A percentile compares a stretch with the other conserved stretches of the same genome.
Conservation (phyloP, 768 basidiomycete genomes). For the Rhodotorula toruloides region DNA sequence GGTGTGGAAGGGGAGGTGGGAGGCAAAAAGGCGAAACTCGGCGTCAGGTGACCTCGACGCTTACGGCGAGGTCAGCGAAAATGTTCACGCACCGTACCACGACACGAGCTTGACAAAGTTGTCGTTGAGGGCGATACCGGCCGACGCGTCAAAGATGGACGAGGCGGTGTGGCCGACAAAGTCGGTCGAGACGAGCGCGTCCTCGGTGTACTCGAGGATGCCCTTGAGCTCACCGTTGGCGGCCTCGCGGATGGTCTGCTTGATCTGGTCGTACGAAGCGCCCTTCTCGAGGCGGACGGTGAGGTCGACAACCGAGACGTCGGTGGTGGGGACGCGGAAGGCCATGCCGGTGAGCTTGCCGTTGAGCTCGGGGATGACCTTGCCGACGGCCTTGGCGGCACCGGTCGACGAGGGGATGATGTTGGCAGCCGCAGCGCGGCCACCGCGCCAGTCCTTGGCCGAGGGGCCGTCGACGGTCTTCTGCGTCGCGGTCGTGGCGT, state of each 20-base stretch:
- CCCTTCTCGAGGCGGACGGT: slow-evolving; percentile 83
- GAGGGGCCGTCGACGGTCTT: slow-evolving; percentile 76
- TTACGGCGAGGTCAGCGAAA: not conserved
- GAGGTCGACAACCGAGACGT: slow-evolving; percentile 97
- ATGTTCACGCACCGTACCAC: slow-evolving; percentile 68
- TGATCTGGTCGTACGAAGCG: slow-evolving; percentile 86
- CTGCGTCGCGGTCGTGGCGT: slow-evolving; percentile 45
- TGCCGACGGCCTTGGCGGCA: slow-evolving; percentile 68
- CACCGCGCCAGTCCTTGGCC: slow-evolving; percentile 94
- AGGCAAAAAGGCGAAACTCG: no score
- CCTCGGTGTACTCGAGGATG: slow-evolving; percentile 85
- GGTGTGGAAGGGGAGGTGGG: no score
- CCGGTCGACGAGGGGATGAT: slow-evolving; percentile 99
- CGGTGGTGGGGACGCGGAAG: slow-evolving; percentile 86
- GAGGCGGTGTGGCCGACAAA: slow-evolving; percentile 72
- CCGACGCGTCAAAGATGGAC: slow-evolving; percentile 87
- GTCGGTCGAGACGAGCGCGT: slow-evolving; percentile 87
- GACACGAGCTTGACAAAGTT: slow-evolving; percentile 94
- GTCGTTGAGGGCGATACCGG: slow-evolving; percentile 84
- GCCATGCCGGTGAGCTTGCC: slow-evolving; percentile 90
- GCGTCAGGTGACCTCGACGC: not conserved
- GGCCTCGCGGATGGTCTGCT: slow-evolving; percentile 72
- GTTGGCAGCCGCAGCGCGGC: slow-evolving; percentile 92
- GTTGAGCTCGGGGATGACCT: slow-evolving; percentile 82
- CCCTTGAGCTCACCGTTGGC: slow-evolving; percentile 61